Percentiles rank a stretch among this genome's conserved stretches.
These are phyloP conservation scores for Pythium folliculosum DNA, from an alignment of 352 stramenopile genomes.

Conservation along the genomic window DNA sequence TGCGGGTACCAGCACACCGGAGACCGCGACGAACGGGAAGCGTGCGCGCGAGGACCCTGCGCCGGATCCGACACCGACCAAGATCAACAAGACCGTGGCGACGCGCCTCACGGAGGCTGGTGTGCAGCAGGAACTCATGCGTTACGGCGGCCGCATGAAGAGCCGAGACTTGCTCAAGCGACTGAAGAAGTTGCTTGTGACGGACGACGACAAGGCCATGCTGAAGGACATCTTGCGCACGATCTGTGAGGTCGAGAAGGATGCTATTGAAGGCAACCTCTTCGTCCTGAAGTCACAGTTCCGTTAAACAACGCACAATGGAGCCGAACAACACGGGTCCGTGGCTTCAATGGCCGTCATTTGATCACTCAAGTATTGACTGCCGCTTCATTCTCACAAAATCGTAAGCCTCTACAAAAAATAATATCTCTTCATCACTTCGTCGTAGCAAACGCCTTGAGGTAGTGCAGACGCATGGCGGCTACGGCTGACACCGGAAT, in stretches of 20 bases:
- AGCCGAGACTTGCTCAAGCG: conserved; percentile 76
- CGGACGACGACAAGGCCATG: conserved; percentile 78
- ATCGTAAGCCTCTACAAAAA: conserved; percentile 2
- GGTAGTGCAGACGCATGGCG: conserved; percentile 13
- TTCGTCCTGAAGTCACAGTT: conserved; percentile 88
- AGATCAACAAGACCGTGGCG: conserved; percentile 38
- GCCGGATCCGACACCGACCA: conserved; percentile 43
- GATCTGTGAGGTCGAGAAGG: conserved; percentile 85
- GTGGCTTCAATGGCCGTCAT: not conserved
- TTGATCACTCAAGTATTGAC: not conserved
- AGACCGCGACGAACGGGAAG: conserved; percentile 36
- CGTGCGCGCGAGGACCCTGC: conserved; percentile 49
- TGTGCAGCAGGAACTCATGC: conserved; percentile 83
- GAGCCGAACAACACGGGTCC: not conserved
- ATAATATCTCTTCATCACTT: conserved; percentile 3
- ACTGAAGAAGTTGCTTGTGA: conserved; percentile 81
- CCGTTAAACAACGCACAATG: conserved; percentile 42
- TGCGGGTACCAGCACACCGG: conserved; percentile 15
- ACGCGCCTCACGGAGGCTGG: conserved; percentile 79
- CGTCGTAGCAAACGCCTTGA: not conserved
- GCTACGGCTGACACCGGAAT: not conserved
- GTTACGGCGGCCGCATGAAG: conserved; percentile 81
- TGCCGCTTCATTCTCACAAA: not conserved
- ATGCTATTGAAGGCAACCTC: conserved; percentile 79
- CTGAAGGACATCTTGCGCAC: conserved; percentile 87